These are phyloP conservation scores for Fusarium sp. DNA, from an alignment of 2,329 filamentous ascomycete genomes.

Conservation along the genomic window DNA sequence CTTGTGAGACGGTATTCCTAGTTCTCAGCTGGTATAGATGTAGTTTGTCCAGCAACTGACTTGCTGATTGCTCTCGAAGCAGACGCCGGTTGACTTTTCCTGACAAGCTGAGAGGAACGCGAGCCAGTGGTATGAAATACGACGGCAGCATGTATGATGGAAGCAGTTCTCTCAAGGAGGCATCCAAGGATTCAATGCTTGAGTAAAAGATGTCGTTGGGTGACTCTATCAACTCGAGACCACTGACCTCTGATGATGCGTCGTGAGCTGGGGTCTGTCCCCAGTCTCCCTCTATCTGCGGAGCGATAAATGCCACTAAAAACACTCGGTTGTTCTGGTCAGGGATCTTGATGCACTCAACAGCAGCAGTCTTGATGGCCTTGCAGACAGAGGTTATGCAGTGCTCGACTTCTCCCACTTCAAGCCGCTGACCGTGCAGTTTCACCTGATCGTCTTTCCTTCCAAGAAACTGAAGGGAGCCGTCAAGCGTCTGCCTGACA, in stretches of 20 bases:
- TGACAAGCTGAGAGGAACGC: neutral
- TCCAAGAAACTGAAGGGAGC: neutral
- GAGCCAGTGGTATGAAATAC: too few species aligned
- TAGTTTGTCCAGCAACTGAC: neutral
- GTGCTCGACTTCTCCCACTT: conserved; percentile 1
- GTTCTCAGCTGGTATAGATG: neutral
- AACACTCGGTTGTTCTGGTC: neutral
- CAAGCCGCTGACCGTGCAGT: conserved; percentile 6
- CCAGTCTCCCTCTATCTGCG: neutral
- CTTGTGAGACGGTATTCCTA: neutral
- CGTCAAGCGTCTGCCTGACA: neutral
- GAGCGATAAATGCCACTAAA: neutral
- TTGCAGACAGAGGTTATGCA: neutral
- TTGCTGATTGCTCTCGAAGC: neutral
- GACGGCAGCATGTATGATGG: too few species aligned
- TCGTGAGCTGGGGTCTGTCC: neutral
- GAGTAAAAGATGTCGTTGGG: neutral
- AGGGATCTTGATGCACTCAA: conserved; percentile 4
- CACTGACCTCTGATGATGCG: neutral
- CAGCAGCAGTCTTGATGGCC: neutral
- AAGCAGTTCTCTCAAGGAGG: neutral
- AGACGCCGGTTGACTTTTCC: conserved; percentile 10
- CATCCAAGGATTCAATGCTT: neutral
- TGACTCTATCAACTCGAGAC: neutral
- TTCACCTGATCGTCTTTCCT: conserved; percentile 9